Evolutionary conservation across 495 filamentous ascomycete genomes (phyloP).

Genomic region (Aspergillus sparsus): DNA sequence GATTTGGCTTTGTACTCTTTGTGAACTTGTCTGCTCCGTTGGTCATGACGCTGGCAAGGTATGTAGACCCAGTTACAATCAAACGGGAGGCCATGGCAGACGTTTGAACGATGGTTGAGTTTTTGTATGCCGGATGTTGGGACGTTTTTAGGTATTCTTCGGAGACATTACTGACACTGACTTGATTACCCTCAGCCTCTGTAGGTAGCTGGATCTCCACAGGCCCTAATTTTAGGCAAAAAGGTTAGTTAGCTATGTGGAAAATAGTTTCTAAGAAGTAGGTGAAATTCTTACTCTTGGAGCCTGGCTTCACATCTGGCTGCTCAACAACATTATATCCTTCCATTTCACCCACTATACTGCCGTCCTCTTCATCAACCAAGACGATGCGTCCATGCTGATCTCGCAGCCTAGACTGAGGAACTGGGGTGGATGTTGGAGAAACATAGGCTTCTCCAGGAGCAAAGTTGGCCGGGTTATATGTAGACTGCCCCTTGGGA

Average conservation of each 20-base stretch:
- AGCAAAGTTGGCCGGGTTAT: conserved; percentile 78
- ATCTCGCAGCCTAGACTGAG: conserved; percentile 7
- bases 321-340: conserved; percentile 80
- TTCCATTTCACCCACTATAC: conserved; percentile 89
- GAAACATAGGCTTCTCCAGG: conserved; percentile 75
- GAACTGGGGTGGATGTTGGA: conserved; percentile 19
- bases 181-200: conserved; percentile 67
- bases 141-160: conserved; percentile 79
- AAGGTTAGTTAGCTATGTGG: conserved; percentile 17
- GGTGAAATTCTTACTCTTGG: conserved; percentile 66
- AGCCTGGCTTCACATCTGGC: conserved; percentile 71
- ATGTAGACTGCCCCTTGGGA: conserved; percentile 54
- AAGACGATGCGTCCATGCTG: conserved; percentile 67
- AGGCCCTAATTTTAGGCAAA: conserved; percentile 59
- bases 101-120: conserved; percentile 82
- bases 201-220: conserved; percentile 84
- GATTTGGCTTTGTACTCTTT: conserved; percentile 70
- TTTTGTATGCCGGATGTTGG: conserved; percentile 84
- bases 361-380: conserved; percentile 92
- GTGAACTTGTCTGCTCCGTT: conserved; percentile 79
- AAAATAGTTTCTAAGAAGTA: conserved; percentile 14
- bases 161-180: conserved; percentile 73
- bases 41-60: conserved; percentile 73
- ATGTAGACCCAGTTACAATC: conserved; percentile 82
- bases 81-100: conserved; percentile 88